Evolutionary conservation across 192 early-diverging fungal genomes (phyloP).

Genomic region (Gryganskiella cystojenkinii): DNA sequence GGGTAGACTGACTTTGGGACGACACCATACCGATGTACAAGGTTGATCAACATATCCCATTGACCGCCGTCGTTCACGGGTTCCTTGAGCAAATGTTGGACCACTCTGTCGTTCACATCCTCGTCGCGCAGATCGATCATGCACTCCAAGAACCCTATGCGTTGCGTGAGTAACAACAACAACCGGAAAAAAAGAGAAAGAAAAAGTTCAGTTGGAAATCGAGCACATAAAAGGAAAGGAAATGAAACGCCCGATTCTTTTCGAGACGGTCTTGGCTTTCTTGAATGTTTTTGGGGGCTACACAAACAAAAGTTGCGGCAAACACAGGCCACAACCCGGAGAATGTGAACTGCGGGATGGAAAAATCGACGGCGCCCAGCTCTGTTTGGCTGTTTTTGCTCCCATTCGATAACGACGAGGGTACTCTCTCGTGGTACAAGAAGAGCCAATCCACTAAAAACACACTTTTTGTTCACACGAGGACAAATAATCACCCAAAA

Average conservation of each 20-base stretch:
- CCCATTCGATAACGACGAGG: no score
- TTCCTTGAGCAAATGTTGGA: conserved; percentile 74
- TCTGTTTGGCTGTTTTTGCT: no score
- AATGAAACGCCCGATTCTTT: background rate
- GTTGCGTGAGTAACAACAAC: no score
- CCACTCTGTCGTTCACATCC: conserved; percentile 71
- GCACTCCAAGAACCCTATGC: conserved; percentile 77
- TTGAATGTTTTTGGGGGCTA: no score
- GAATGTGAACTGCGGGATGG: no score
- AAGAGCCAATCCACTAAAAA: no score
- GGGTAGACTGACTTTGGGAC: conserved; percentile 75
- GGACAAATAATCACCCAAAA: background rate
- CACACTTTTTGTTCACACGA: background rate
- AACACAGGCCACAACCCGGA: no score
- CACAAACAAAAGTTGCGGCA: no score
- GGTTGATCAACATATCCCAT: conserved; percentile 84
- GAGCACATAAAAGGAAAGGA: background rate
- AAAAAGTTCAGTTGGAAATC: conserved; percentile 1
- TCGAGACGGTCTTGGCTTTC: no score
- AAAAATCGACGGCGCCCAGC: no score
- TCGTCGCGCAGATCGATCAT: conserved; percentile 72
- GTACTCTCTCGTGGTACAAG: no score
- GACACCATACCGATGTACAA: conserved; percentile 81
- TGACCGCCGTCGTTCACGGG: conserved; percentile 82
- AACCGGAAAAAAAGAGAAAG: background rate